Evolutionary conservation across 2,329 filamentous ascomycete species (phyloP).

Genomic region (Penicillium concentricum): DNA sequence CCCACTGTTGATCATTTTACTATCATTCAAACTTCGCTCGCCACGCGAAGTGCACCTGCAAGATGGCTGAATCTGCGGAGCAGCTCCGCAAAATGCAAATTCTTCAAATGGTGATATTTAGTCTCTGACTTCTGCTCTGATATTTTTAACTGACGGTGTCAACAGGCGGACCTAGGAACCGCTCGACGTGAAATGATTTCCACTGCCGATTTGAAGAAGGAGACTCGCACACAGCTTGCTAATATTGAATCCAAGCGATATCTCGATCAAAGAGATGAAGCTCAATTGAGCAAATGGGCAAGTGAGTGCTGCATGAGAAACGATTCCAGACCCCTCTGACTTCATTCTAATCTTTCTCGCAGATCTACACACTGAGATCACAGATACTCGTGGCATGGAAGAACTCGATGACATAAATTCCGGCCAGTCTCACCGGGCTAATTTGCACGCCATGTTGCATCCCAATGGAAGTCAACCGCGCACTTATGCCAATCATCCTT

Average conservation of each 20-base stretch:
- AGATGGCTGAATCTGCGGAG: background rate
- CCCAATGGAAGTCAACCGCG: background rate
- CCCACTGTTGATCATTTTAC: no score
- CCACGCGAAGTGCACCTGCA: background rate
- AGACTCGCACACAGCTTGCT: background rate
- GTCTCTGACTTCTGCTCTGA: background rate
- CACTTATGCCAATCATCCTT: background rate
- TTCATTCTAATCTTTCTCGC: background rate
- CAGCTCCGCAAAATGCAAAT: background rate
- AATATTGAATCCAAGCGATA: background rate
- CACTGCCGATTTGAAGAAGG: background rate
- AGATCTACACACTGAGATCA: background rate
- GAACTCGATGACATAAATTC: background rate
- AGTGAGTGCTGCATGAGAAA: background rate
- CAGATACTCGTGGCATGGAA: background rate
- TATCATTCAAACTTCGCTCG: background rate
- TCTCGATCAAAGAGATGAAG: background rate
- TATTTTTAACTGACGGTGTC: background rate
- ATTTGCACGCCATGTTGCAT: background rate
- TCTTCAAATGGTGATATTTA: background rate
- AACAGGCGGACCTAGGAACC: slow-evolving; percentile 2
- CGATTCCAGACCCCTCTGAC: background rate
- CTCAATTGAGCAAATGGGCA: background rate
- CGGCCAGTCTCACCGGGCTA: slow-evolving; percentile 1
- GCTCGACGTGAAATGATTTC: slow-evolving; percentile 2